These are phyloP conservation scores for Ascochyta fabae DNA, from an alignment of 2,329 filamentous ascomycete genomes.

Conservation along the genomic window DNA sequence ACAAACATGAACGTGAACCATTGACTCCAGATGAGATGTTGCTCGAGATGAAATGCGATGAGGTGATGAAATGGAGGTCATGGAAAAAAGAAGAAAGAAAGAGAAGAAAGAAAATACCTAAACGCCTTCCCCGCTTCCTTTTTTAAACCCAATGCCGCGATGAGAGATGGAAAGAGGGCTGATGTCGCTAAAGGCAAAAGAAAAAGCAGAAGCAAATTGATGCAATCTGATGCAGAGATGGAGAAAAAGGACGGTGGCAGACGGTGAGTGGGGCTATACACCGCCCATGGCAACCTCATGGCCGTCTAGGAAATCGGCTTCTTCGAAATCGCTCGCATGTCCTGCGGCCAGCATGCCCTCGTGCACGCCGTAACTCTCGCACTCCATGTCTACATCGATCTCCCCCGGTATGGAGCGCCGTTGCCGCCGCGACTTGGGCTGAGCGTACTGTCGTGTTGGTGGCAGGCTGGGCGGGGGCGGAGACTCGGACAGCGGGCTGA, in stretches of 20 bases:
- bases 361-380: conserved; percentile 31
- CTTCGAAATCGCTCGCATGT: conserved; percentile 67
- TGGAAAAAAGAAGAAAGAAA: not conserved
- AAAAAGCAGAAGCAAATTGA: too few species aligned
- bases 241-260: not conserved
- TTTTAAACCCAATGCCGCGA: not conserved
- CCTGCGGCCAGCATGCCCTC: conserved; percentile 44
- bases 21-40: not conserved
- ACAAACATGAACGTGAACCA: not conserved
- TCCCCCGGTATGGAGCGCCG: conserved; percentile 17
- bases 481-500: conserved; percentile 43
- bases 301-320: conserved; percentile 64
- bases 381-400: conserved; percentile 34
- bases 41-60: too few species aligned
- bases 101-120: not conserved
- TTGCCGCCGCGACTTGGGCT: conserved; percentile 33
- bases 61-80: too few species aligned
- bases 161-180: not conserved
- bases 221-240: conserved; percentile 2
- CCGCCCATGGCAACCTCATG: conserved; percentile 45
- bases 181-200: not conserved
- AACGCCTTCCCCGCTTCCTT: not conserved
- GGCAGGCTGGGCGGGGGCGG: conserved; percentile 25
- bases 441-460: conserved; percentile 36
- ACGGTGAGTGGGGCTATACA: conserved; percentile 21